Evolutionary conservation across 163 green algal genomes (phyloP).

Genomic region (Chlorella variabilis): DNA sequence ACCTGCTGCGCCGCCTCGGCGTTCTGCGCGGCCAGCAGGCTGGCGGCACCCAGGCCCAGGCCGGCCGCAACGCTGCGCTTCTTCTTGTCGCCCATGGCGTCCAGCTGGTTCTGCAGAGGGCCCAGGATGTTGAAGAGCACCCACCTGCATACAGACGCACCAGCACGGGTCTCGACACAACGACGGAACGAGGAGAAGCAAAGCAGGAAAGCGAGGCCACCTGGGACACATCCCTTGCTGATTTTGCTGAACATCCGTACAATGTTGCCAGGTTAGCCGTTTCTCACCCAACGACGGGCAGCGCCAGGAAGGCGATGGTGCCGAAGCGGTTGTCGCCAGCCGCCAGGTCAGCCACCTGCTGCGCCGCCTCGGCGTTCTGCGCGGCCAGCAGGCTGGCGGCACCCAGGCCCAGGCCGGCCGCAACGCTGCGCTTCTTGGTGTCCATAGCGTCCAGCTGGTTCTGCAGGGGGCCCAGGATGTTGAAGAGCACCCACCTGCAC

Average conservation of each 20-base stretch:
- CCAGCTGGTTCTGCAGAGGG: slow-evolving; percentile 50
- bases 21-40: slow-evolving; percentile 48
- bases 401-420: slow-evolving; percentile 45
- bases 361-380: slow-evolving; percentile 52
- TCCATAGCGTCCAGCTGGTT: slow-evolving; percentile 47
- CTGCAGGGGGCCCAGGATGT: slow-evolving; percentile 50
- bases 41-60: slow-evolving; percentile 57
- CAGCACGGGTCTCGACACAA: too few relatives aligned
- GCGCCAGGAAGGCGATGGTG: slow-evolving; percentile 26
- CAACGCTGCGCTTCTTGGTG: slow-evolving; percentile 8
- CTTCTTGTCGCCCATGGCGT: slow-evolving; percentile 10
- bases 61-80: slow-evolving; percentile 40
- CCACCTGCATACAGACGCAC: slow-evolving; percentile 32
- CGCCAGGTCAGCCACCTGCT: slow-evolving; percentile 53
- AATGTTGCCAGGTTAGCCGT: too few relatives aligned
- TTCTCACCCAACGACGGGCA: slow-evolving; percentile 40
- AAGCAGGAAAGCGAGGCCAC: too few relatives aligned
- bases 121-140: slow-evolving; percentile 53
- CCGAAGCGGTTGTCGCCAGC: slow-evolving; percentile 39
- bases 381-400: slow-evolving; percentile 52
- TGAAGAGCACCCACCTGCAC: slow-evolving; percentile 51
- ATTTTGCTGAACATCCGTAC: too few relatives aligned
- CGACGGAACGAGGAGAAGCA: too few relatives aligned
- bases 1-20: slow-evolving; percentile 56
- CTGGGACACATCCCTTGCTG: too few relatives aligned